phyloP scores from a whole-genome alignment of 768 basidiomycete species.

The Steccherinum ochraceum region DNA sequence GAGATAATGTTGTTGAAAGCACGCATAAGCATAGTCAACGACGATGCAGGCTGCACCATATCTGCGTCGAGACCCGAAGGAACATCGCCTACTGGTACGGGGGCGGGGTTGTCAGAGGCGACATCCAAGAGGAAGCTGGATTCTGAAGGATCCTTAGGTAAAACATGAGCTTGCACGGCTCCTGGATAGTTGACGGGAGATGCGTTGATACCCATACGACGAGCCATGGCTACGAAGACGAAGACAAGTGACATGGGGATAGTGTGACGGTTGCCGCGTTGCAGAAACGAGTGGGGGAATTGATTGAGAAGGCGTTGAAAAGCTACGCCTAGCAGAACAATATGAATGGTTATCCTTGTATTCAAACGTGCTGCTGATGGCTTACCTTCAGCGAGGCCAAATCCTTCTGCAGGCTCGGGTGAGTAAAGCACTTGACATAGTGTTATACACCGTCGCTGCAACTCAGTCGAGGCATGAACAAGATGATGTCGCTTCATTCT shows the following conservation, averaged over 20 bases:
- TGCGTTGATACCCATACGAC: conserved; percentile 44
- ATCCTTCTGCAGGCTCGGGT: not conserved
- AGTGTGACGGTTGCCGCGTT: conserved; percentile 34
- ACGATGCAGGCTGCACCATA: conserved; percentile 2
- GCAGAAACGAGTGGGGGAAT: conserved; percentile 56
- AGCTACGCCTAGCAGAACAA: conserved; percentile 22
- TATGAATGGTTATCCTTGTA: conserved; percentile 1
- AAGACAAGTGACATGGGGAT: conserved; percentile 58
- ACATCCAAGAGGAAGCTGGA: conserved; percentile 43
- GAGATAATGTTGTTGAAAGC: conserved; percentile 14
- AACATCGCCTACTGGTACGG: not conserved
- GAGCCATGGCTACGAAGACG: conserved; percentile 48
- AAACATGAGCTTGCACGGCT: conserved; percentile 47
- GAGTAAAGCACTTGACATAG: not conserved
- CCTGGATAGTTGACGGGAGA: conserved; percentile 51
- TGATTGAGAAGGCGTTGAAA: conserved; percentile 44
- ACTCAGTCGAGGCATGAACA: not conserved
- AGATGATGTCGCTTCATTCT: conserved; percentile 21
- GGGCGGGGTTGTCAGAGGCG: conserved; percentile 11
- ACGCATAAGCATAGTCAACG: conserved; percentile 8
- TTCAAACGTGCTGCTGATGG: conserved; percentile 1
- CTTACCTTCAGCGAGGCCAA: not conserved
- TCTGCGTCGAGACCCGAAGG: not conserved
- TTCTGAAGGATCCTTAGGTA: conserved; percentile 27
- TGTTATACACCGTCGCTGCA: not conserved